Evolutionary conservation across 345 rosid genomes (phyloP).

Genomic region (Nasturtium officinale): DNA sequence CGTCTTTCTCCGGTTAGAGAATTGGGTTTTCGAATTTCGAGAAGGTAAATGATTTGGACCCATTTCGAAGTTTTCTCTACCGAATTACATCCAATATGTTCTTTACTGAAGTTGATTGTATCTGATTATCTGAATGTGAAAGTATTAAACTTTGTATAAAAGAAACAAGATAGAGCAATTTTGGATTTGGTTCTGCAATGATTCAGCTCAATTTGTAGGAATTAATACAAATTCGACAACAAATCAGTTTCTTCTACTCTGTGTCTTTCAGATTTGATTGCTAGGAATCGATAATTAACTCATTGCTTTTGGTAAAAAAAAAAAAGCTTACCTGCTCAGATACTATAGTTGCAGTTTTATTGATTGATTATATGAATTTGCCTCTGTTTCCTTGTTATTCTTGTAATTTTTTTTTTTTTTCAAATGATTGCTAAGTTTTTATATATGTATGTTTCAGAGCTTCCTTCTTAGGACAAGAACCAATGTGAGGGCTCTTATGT

Average conservation of each 20-base stretch:
- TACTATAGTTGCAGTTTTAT: no score
- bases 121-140: neutral
- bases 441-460: constrained; percentile 34
- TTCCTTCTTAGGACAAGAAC: constrained; percentile 63
- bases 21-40: neutral
- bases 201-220: neutral
- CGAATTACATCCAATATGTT: neutral
- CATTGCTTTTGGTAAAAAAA: neutral
- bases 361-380: neutral
- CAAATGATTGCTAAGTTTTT: neutral
- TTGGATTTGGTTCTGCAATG: constrained; percentile 2
- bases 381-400: no score
- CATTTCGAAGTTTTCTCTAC: neutral
- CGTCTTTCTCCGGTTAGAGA: constrained; percentile 9
- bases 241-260: neutral
- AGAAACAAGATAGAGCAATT: neutral
- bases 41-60: neutral
- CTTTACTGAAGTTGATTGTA: neutral
- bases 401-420: neutral
- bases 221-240: neutral
- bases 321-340: neutral
- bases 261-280: neutral
- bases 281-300: neutral
- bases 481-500: constrained; percentile 65
- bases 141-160: neutral